Evolutionary conservation across 164 flowering plant genomes (phyloP).

Genomic region (Aristolochia californica): DNA sequence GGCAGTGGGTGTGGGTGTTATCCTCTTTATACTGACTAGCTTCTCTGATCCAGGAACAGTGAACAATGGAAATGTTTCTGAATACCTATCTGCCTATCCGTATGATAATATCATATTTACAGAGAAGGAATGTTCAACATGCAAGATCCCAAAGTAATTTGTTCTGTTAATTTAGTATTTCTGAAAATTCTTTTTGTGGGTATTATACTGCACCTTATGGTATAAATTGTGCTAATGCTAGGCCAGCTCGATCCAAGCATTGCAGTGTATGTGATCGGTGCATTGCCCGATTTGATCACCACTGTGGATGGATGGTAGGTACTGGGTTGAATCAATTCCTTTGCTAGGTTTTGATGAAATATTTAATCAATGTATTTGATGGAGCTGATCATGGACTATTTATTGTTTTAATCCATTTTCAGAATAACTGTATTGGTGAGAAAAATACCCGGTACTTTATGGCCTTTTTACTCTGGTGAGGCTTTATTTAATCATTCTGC

Average conservation of each 20-base stretch:
- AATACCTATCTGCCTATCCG: slow-evolving; percentile 67
- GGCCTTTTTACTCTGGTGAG: slow-evolving; percentile 92
- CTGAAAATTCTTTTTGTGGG: background rate
- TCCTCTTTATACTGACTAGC: slow-evolving; percentile 85
- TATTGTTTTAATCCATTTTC: slow-evolving; percentile 13
- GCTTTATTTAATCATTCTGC: background rate
- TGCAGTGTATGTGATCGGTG: slow-evolving; percentile 92
- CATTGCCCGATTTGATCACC: slow-evolving; percentile 96
- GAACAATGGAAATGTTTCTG: slow-evolving; percentile 59
- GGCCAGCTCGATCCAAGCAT: slow-evolving; percentile 98
- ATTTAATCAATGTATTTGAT: too few species aligned
- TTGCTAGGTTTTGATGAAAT: too few species aligned
- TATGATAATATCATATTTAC: slow-evolving; percentile 65
- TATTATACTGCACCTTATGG: slow-evolving; percentile 6
- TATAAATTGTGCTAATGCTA: slow-evolving; percentile 20
- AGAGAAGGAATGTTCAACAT: slow-evolving; percentile 84
- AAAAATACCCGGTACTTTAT: slow-evolving; percentile 78
- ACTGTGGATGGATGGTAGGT: slow-evolving; percentile 98
- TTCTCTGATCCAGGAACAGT: slow-evolving; percentile 96
- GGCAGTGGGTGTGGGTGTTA: slow-evolving; percentile 73
- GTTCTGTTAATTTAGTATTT: background rate
- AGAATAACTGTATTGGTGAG: slow-evolving; percentile 99
- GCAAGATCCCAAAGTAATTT: slow-evolving; percentile 68
- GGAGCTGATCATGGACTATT: too few species aligned
- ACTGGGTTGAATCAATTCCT: background rate